phyloP scores from a whole-genome alignment of 768 basidiomycete genomes.

The Hebeloma cylindrosporum region DNA sequence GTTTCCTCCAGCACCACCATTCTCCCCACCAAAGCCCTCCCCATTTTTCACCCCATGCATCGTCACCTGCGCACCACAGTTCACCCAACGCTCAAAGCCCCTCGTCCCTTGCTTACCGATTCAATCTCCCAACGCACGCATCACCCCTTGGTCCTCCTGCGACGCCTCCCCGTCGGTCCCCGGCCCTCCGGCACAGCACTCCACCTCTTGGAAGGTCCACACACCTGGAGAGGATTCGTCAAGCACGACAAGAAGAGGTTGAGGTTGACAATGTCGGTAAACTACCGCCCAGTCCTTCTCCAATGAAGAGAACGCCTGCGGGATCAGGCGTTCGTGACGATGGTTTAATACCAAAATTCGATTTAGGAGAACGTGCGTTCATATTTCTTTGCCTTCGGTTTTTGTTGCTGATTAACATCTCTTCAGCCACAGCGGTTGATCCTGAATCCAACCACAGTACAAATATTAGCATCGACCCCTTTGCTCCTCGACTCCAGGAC shows the following conservation, averaged over 20 bases:
- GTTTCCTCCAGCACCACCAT: conserved; percentile 46
- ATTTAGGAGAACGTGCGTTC: conserved; percentile 26
- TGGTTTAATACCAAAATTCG: conserved; percentile 34
- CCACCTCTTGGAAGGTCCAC: conserved; percentile 40
- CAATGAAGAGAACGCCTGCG: conserved; percentile 28
- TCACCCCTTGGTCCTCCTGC: conserved; percentile 35
- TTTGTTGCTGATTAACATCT: too few species aligned
- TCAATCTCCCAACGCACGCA: conserved; percentile 31
- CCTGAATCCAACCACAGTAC: conserved; percentile 18
- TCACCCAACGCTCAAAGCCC: conserved; percentile 22
- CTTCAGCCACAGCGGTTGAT: conserved; percentile 16
- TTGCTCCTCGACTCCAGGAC: conserved; percentile 26
- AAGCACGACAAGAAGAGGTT: conserved; percentile 31
- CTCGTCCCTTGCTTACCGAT: conserved; percentile 25
- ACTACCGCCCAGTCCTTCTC: conserved; percentile 39
- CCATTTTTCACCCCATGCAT: conserved; percentile 30
- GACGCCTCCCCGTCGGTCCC: conserved; percentile 36
- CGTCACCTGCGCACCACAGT: conserved; percentile 21
- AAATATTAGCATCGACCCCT: conserved; percentile 25
- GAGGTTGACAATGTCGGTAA: conserved; percentile 28
- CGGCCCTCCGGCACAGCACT: conserved; percentile 31
- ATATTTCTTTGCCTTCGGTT: too few species aligned
- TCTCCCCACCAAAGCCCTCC: conserved; percentile 31
- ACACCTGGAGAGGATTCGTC: conserved; percentile 31
- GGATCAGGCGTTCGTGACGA: conserved; percentile 20